phyloP scores from a whole-genome alignment of 2,329 filamentous ascomycete species.

The Chaetomium globosum region DNA sequence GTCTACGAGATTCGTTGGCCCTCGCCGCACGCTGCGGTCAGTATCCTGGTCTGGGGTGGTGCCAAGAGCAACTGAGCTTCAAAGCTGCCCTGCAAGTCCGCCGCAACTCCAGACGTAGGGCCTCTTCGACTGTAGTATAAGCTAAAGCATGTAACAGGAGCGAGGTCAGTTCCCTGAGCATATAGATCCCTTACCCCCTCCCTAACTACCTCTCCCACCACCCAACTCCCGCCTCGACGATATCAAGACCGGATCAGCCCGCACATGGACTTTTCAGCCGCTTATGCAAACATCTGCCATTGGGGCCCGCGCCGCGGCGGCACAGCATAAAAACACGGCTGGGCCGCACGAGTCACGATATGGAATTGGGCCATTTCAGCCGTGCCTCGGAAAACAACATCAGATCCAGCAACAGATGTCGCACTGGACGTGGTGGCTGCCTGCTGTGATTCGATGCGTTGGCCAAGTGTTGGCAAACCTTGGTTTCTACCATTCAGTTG shows the following conservation, averaged over 20 bases:
- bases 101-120: not conserved
- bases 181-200: no score
- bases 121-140: not conserved
- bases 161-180: not conserved
- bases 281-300: constrained; percentile 23
- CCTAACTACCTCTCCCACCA: not conserved
- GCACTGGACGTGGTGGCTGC: not conserved
- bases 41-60: constrained; percentile 14
- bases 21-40: constrained; percentile 25
- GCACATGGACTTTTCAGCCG: constrained; percentile 28
- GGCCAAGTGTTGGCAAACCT: not conserved
- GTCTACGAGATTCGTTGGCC: constrained; percentile 28
- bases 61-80: constrained; percentile 14
- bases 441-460: constrained; percentile 3
- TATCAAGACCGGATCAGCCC: constrained; percentile 5
- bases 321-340: constrained; percentile 21
- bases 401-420: constrained; percentile 5
- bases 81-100: not conserved
- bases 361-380: constrained; percentile 4
- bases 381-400: constrained; percentile 11
- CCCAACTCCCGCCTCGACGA: not conserved
- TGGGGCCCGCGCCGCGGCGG: constrained; percentile 10
- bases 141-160: not conserved
- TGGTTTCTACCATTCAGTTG: not conserved
- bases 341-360: constrained; percentile 18